phyloP scores from a whole-genome alignment of 2,329 filamentous ascomycete genomes.

The Talaromyces sp. region DNA sequence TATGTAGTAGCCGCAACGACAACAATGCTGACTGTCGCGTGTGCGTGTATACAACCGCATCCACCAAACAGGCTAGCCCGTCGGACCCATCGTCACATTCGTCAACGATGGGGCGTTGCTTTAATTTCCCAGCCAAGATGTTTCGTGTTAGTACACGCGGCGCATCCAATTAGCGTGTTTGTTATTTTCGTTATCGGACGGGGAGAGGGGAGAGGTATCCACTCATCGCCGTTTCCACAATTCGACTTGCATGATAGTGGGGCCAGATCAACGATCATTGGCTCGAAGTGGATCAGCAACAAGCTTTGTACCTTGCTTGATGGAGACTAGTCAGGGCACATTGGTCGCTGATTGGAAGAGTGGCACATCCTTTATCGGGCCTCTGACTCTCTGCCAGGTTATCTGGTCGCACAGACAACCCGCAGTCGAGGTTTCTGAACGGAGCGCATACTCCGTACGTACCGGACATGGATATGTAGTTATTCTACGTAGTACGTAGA shows the following conservation, averaged over 20 bases:
- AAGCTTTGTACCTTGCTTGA: neutral
- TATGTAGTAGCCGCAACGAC: no score
- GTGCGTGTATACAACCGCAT: neutral
- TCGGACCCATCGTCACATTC: neutral
- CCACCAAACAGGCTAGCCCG: neutral
- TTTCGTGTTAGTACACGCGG: neutral
- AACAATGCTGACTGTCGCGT: neutral
- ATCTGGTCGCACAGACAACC: neutral
- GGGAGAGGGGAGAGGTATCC: no score
- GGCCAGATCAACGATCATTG: neutral
- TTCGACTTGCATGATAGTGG: neutral
- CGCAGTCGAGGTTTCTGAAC: no score
- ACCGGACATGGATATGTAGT: no score
- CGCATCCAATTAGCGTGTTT: neutral
- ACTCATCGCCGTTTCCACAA: neutral
- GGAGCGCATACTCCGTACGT: no score
- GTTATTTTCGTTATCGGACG: neutral
- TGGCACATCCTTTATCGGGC: neutral
- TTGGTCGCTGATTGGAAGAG: neutral
- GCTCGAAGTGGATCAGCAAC: neutral
- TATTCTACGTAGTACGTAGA: no score
- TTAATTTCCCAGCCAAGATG: neutral
- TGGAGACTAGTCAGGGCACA: slow-evolving; percentile 1
- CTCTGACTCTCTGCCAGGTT: neutral
- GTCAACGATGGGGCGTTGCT: no score